Conservation (phyloP, 805 yeast species). For the Teunomyces gatunensis region DNA sequence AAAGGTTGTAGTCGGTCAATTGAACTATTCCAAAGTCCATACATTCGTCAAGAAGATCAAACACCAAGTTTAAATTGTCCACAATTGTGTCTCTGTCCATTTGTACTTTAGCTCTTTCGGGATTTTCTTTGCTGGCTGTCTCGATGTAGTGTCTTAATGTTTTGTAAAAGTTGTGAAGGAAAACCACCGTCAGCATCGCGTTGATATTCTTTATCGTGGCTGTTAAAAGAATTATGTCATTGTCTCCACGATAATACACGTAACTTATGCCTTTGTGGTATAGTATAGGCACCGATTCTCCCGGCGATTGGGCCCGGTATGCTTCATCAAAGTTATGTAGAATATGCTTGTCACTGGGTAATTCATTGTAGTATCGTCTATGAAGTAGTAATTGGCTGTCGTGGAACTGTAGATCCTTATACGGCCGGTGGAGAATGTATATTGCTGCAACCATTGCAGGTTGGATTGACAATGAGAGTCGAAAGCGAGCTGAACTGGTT, state of each 20-base stretch:
- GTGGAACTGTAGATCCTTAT: constrained; percentile 21
- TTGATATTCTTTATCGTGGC: constrained; percentile 49
- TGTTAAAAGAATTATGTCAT: constrained; percentile 42
- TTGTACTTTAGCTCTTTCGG: background rate
- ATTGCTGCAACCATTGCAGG: constrained; percentile 35
- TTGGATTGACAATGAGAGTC: background rate
- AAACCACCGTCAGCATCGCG: constrained; percentile 56
- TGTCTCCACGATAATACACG: constrained; percentile 47
- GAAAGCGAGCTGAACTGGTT: background rate
- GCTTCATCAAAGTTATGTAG: constrained; percentile 23
- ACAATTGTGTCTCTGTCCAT: constrained; percentile 54
- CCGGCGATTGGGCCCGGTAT: constrained; percentile 18
- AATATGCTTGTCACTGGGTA: constrained; percentile 23
- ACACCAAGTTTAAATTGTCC: constrained; percentile 72
- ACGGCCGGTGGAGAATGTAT: constrained; percentile 36
- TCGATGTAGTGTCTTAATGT: constrained; percentile 28
- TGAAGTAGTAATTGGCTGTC: constrained; percentile 33
- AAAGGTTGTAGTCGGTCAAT: constrained; percentile 72
- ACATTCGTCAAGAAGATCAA: constrained; percentile 85
- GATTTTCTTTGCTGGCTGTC: background rate
- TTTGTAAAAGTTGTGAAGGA: constrained; percentile 42
- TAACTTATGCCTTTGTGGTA: constrained; percentile 50
- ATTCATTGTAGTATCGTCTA: constrained; percentile 31
- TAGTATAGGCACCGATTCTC: constrained; percentile 42
- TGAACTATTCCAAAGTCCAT: constrained; percentile 88